Evolutionary conservation across 2,329 filamentous ascomycete genomes (phyloP), one percentile per base, ranked within the genome.

Genomic region (Clonostachys byssicola): DNA sequence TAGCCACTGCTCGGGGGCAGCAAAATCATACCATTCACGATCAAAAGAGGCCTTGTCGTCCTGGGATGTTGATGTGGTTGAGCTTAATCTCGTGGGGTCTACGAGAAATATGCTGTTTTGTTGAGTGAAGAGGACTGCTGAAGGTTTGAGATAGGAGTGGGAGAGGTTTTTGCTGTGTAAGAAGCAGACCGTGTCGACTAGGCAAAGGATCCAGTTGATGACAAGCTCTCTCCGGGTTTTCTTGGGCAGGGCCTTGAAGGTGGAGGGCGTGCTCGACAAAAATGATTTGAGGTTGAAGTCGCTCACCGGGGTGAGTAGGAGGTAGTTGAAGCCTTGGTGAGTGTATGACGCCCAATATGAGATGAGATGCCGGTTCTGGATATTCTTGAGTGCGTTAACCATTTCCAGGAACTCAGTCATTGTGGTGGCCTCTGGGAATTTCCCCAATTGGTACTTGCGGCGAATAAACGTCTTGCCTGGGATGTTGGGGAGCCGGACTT

Each of bases 141-240:
- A 85, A 2, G 86, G 87, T 51, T 81, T 81, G 60, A 92, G 88
- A 43, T 81, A 82, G 18, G 79, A 78, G 55, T 91, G 86, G 4
- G 78, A 77, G 20, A 81, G 74, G 2, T 82, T 81, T 43, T 75
- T 76, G 51, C 74, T 75, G 59, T 91, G 87, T 3, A 91, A 66
- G 51, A 78, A 86, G 46, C 83, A 80, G 14, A 90, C 59, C 2
- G 85, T 83, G 60, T 89, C 84, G 39, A 78, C 74, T 5, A 91
- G 73, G 60, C 87, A 91, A 57, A 87, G 81, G 56, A 90, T 79
- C 87, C 87, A 91, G 60, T 88, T 84, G 59, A 89, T 71, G 6
- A 89, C 61, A 14, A 86, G 67, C 42, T 72, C 68, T 34, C 83
- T 74, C 23, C 85, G 74, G 39, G 79, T 74, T 44, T 73, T 70